Percentiles rank a stretch among this genome's conserved stretches.
Evolutionary conservation across 768 basidiomycete genomes (phyloP).

Genomic region (Calocera cornea): DNA sequence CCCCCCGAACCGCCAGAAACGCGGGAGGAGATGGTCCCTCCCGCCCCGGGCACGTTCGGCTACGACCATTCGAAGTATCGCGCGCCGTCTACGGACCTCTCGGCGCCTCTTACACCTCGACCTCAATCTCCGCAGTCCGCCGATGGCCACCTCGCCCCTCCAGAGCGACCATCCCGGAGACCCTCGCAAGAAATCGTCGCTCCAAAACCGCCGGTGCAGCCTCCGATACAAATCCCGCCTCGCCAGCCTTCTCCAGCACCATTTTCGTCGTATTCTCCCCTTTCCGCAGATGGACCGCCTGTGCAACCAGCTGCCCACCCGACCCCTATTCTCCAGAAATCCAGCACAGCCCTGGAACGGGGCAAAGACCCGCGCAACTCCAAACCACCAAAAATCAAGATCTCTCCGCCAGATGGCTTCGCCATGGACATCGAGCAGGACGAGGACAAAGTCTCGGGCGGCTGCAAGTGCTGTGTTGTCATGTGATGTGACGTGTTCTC

Average conservation of each 20-base stretch:
- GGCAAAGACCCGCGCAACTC: not conserved
- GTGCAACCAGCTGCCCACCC: not conserved
- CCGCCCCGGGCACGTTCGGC: conserved; percentile 68
- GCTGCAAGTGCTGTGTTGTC: not conserved
- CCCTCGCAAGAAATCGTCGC: not conserved
- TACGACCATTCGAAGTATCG: conserved; percentile 62
- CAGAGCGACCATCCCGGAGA: not conserved
- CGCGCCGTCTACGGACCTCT: conserved; percentile 19
- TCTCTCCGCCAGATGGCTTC: not conserved
- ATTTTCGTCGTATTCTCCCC: not conserved
- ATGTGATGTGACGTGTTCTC: not conserved
- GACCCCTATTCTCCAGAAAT: not conserved
- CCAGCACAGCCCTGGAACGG: not conserved
- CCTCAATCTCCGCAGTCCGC: not conserved
- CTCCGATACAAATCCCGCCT: not conserved
- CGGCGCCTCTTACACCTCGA: not conserved
- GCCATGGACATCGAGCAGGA: not conserved
- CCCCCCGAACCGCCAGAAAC: not conserved
- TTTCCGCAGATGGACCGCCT: not conserved
- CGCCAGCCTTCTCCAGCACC: not conserved
- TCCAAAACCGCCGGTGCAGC: not conserved
- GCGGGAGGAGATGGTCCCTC: not conserved
- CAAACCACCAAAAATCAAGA: conserved; percentile 1
- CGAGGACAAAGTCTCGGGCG: not conserved
- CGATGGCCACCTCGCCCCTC: not conserved